These are phyloP conservation scores for Colletotrichum endophyticum DNA, from an alignment of 2,329 filamentous ascomycete species.

Conservation along the genomic window DNA sequence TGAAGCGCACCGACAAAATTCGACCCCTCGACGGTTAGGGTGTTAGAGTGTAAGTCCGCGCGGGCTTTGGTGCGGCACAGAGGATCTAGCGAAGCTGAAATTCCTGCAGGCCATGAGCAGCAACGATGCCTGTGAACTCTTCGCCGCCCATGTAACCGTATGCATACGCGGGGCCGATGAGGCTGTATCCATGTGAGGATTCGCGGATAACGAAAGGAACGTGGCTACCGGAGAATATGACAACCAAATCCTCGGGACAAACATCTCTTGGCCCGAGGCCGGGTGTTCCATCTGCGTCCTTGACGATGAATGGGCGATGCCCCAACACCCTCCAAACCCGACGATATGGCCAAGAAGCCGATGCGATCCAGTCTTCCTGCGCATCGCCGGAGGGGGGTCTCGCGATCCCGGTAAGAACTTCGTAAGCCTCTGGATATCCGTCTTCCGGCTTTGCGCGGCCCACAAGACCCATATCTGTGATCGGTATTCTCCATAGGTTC, in stretches of 20 bases:
- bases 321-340: not conserved
- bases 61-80: not conserved
- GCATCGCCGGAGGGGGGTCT: not conserved
- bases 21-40: conserved; percentile 20
- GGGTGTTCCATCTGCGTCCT: not conserved
- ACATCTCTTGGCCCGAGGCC: not conserved
- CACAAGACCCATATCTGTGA: not conserved
- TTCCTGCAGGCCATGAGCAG: not conserved
- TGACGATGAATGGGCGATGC: not conserved
- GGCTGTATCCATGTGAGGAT: not conserved
- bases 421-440: not conserved
- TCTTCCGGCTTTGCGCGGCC: not conserved
- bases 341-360: not conserved
- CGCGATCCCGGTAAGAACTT: not conserved
- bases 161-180: not conserved
- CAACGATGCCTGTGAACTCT: not conserved
- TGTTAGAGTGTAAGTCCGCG: conserved; percentile 14
- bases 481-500: not conserved
- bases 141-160: not conserved
- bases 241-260: not conserved
- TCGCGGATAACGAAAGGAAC: not conserved
- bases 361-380: not conserved
- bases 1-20: conserved; percentile 16
- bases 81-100: not conserved
- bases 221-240: not conserved